Percentiles rank a stretch among this genome's conserved stretches.
Evolutionary conservation across 2,329 filamentous ascomycete species (phyloP).

Genomic region (Akanthomyces uredinophilus): DNA sequence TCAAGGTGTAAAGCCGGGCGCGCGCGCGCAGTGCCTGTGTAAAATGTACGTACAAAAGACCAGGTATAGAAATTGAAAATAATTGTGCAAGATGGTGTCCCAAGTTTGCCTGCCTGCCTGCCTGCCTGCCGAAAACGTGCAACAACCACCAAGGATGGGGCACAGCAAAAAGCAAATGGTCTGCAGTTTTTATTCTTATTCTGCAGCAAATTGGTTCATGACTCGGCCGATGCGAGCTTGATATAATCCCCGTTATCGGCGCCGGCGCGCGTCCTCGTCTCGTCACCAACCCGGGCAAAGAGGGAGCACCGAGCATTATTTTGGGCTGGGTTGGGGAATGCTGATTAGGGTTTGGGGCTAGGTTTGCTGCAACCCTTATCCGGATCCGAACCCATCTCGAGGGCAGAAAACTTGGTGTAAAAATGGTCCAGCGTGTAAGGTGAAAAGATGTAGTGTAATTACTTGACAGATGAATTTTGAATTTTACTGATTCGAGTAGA

Average conservation of each 20-base stretch:
- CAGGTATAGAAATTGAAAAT: no score
- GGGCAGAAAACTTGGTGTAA: neutral
- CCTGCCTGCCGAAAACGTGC: no score
- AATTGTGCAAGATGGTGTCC: neutral
- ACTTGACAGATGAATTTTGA: no score
- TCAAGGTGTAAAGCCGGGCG: neutral
- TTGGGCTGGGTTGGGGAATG: neutral
- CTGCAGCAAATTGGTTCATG: neutral
- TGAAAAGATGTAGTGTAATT: no score
- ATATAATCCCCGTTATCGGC: neutral
- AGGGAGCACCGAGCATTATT: neutral
- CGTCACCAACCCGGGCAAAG: neutral
- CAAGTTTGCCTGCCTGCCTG: neutral
- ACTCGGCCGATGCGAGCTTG: neutral
- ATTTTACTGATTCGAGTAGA: neutral
- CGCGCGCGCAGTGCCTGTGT: neutral
- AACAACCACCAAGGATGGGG: neutral
- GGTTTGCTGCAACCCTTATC: slow-evolving; percentile 5
- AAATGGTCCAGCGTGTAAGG: neutral
- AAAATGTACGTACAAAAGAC: no score
- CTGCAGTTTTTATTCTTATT: neutral
- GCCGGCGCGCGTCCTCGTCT: neutral
- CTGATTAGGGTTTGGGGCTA: slow-evolving; percentile 15
- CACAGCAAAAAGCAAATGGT: neutral
- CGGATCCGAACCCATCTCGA: no score